These are phyloP conservation scores for Nakazawaea populi DNA, from an alignment of 805 yeast species.

Conservation along the genomic window DNA sequence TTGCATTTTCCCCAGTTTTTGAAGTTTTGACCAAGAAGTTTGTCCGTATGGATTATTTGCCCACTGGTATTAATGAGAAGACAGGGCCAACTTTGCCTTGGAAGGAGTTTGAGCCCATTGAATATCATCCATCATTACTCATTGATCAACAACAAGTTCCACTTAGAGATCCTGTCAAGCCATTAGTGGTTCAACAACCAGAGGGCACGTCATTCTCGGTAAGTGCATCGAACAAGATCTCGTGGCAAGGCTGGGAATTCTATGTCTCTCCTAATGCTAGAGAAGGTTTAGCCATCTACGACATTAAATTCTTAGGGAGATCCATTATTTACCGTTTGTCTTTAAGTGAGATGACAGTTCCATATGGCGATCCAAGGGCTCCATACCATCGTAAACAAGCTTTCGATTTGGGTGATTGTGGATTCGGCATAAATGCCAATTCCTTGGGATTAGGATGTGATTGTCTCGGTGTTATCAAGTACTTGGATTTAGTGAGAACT, in stretches of 20 bases:
- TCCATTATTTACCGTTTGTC: slow-evolving; percentile 68
- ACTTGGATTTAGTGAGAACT: slow-evolving; percentile 56
- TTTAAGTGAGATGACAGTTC: slow-evolving; percentile 81
- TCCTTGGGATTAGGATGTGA: slow-evolving; percentile 70
- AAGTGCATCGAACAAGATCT: slow-evolving; percentile 47
- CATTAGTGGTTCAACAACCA: slow-evolving; percentile 65
- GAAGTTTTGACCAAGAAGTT: slow-evolving; percentile 55
- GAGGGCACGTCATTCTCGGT: slow-evolving; percentile 72
- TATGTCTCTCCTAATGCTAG: slow-evolving; percentile 63
- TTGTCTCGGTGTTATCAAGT: slow-evolving; percentile 75
- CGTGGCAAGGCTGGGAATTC: slow-evolving; percentile 85
- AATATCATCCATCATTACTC: slow-evolving; percentile 64
- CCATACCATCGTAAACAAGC: slow-evolving; percentile 86
- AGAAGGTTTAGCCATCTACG: slow-evolving; percentile 76
- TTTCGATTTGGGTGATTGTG: slow-evolving; percentile 81
- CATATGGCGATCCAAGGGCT: slow-evolving; percentile 79
- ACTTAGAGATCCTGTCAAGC: slow-evolving; percentile 52
- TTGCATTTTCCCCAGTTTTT: slow-evolving; percentile 69
- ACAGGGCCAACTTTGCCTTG: slow-evolving; percentile 52
- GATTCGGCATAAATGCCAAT: slow-evolving; percentile 72
- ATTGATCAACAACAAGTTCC: slow-evolving; percentile 35
- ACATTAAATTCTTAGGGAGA: slow-evolving; percentile 70
- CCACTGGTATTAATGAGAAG: slow-evolving; percentile 63
- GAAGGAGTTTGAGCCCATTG: slow-evolving; percentile 55
- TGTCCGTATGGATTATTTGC: slow-evolving; percentile 67